Evolutionary conservation across 331 rosid genomes (phyloP), one percentile per base, ranked within the genome.

Genomic region (Saraca asoca): DNA sequence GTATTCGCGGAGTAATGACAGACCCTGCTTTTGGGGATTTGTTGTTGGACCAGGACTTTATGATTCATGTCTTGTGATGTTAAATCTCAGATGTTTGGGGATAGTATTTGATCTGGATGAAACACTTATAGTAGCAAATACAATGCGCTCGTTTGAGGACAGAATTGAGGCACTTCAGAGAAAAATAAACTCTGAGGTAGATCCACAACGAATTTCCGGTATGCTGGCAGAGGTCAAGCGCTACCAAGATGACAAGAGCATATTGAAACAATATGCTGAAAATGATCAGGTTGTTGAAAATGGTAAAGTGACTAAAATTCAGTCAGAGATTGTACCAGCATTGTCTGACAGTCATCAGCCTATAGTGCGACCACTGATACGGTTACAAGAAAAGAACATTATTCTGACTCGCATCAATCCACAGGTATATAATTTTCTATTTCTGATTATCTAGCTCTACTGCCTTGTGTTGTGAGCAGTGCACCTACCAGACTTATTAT

Each of bases 91-190:
- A 85, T 94, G 99, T 79, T 87, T 94, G 80, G 97, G 96, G 62
- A 94, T 94, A 75, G 99, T 94, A 65, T 94, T 94, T 77, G 99
- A 94, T 85, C 91, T 94, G 34, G 99, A 94, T 80, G 99, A 94
- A 79, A 94, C 99, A 15, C 99, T 94, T 50, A 77, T 94, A 58
- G 99, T 94, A 39, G 99, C 99, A 38, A 94, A 94, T 69, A 94
- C 99, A 80, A 88, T 90, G 99, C 96, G 99, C 12, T 94, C 99
- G 1, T 94, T 94, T 64, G 99, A 94, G 83, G 99, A 94, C 76
- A 79, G 95, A 78, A 94, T 94, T 72, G 99, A 94, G 53, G 91
- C 88, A 42, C 87, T 94, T 12, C 97, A 90, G 83, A 82, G 99
- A 67, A 94, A 94, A 85, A 73, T 94, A 51, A 90, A 51, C 80